Conservation (phyloP, 78 protist species). For the Dictyostelium intermedium region DNA sequence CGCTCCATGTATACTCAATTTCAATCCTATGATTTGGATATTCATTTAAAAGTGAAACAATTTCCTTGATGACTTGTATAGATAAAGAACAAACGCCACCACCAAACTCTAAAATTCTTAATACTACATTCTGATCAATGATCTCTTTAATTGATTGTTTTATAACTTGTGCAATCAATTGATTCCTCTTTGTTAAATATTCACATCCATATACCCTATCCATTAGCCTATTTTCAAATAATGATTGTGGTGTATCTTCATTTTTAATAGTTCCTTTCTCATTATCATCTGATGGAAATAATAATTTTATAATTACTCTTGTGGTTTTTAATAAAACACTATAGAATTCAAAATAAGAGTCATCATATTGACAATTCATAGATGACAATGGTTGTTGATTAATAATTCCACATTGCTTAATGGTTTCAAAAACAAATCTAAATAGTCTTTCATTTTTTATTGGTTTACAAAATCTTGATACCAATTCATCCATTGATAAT, state of each 20-base stretch:
- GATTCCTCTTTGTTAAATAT: not conserved
- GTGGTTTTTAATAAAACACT: not conserved
- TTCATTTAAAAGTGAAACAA: not conserved
- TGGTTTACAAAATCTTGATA: not conserved
- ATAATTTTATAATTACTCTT: not conserved
- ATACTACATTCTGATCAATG: not conserved
- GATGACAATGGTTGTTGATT: not conserved
- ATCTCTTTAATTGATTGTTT: not conserved
- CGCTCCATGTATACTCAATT: conserved; percentile 23
- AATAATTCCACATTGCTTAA: not conserved
- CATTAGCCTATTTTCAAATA: not conserved
- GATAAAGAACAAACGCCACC: not conserved
- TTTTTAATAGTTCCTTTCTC: too few relatives aligned
- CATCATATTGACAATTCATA: not conserved
- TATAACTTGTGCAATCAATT: not conserved
- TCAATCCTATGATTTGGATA: not conserved
- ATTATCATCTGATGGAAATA: not conserved
- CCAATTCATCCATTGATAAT: not conserved
- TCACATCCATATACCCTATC: not conserved
- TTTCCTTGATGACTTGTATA: not conserved
- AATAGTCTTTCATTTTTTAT: not conserved
- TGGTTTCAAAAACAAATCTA: not conserved
- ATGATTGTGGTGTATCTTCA: not conserved
- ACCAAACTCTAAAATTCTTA: conserved; percentile 18
- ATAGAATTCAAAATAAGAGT: not conserved